Percentiles rank a stretch among this genome's conserved stretches.
Evolutionary conservation across 495 filamentous ascomycete species (phyloP).

Genomic region (Daldinia decipiens): DNA sequence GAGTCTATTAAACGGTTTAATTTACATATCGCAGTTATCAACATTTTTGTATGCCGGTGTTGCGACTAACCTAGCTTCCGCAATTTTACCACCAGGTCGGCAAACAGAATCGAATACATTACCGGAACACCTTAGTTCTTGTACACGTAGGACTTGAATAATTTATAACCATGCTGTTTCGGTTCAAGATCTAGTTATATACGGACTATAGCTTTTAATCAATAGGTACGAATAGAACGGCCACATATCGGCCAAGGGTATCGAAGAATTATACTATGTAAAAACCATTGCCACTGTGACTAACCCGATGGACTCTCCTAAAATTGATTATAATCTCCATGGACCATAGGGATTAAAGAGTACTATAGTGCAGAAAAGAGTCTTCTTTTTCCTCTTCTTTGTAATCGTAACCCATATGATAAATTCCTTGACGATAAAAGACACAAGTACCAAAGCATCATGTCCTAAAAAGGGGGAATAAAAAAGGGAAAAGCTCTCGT

Average conservation of each 20-base stretch:
- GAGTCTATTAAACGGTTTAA: background rate
- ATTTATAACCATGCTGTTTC: background rate
- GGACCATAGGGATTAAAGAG: slow-evolving; percentile 7
- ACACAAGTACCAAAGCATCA: slow-evolving; percentile 20
- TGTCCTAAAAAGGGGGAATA: slow-evolving; percentile 17
- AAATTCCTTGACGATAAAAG: slow-evolving; percentile 14
- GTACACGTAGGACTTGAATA: too few relatives aligned
- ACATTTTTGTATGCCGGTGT: background rate
- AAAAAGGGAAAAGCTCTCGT: slow-evolving; percentile 8
- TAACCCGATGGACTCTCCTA: background rate
- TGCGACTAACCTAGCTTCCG: background rate
- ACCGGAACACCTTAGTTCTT: too few relatives aligned
- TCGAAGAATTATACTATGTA: slow-evolving; percentile 39
- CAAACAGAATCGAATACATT: too few relatives aligned
- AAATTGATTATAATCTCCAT: background rate
- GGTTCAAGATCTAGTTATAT: slow-evolving; percentile 18
- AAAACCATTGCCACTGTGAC: slow-evolving; percentile 6
- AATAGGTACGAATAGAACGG: slow-evolving; percentile 36
- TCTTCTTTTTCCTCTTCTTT: slow-evolving; percentile 26
- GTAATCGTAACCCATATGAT: slow-evolving; percentile 39
- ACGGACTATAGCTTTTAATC: slow-evolving; percentile 14
- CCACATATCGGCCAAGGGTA: slow-evolving; percentile 31
- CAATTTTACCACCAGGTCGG: background rate
- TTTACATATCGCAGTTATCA: background rate
- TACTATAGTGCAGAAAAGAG: slow-evolving; percentile 15